Base-by-base conservation (phyloP, 2,329 filamentous ascomycete genomes). In the Sclerotinia nivalis region DNA sequence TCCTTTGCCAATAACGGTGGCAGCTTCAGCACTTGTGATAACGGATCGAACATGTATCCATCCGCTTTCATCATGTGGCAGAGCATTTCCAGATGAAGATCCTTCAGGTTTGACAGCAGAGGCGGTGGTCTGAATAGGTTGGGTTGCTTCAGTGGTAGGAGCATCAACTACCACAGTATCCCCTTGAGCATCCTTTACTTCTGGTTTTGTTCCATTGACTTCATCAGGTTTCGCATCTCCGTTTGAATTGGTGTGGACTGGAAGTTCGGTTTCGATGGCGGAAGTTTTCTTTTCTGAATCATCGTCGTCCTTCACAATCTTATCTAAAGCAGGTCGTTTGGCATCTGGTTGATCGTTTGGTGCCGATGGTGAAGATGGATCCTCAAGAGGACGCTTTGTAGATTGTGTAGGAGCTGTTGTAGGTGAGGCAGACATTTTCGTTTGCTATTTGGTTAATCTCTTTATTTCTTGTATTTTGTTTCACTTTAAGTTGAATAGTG, bases 41-140 rank as follows among this genome's bases (percentile, higher is more conserved):
- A 97, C 94, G 69, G 96, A 93, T 75, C 96, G 92, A 76, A 99
- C 92, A 80, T 99, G 96, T 75, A 99, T 94, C 95, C 96, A 99
- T 60, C 90, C 90, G 61, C 92, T 93, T 84, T 99, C 96, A 78
- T 99, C 96, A 76, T 96, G 90, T 60, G 89, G 78, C 83, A 85
- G 72, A 85, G 81, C 80, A 83, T 81, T 78, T 77, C 74, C 75
- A 52, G 74, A 71, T 15, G 66, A 61, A n/a, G 74, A 71, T 58
- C 70, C 72, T 22, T 73, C 67, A n/a, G 71, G 69, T 73, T 73
- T 71, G 25, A 70, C 85, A 70, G 81, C 81, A 49, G 80, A 79
- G 54, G 81, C 78, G 12, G 83, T 83, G 49, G 81, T 84, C 73
- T 84, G 82, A 71, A 85, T 84, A 59, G 83, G 85, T 75, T 89